Evolutionary conservation across 2,329 filamentous ascomycete species (phyloP), one percentile per base, ranked within the genome.

Genomic region (Leptographium wingfieldii): DNA sequence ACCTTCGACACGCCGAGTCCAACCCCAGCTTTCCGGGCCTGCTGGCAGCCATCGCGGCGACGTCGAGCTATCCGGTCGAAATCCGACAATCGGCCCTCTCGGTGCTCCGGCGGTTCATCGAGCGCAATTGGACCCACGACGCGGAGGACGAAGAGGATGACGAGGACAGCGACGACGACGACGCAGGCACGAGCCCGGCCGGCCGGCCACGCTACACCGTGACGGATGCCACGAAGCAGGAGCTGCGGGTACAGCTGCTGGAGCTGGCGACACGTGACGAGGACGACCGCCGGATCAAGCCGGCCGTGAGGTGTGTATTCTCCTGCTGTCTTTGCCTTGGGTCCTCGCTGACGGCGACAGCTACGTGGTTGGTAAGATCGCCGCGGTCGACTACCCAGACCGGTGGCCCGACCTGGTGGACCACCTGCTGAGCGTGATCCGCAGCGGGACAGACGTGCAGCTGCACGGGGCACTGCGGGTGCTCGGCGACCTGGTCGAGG

Each of bases 391-490:
- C 75, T 97, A 95, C 70, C 94, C 94, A 58, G 90, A 96, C 62
- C 82, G 92, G 68, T 99, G 94, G 94, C 90, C 92, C n/a, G 82
- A 83, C 65, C 82, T 99, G 52, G 83, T 99, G 35, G 89, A 90
- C 27, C 82, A 84, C 40, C 79, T 97, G 51, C 81, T 99, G 63
- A 81, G 82, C 52, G 80, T 92, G 57, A 88, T 97, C 68, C 83
- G 87, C 59, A 81, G 78, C 58, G 90, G 89, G 63, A 84, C 79
- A 64, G 90, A 96, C 67, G 76, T 79, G 55, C 91, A 96, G 70
- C 77, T 96, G 56, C 91, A 96, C 71, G 94, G 94, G 58, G 89
- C 92, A 10, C 78, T 99, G 62, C 88, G 88, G 70, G 91, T 97
- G 29, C 82, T 99, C 53, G 80, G 83, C 65, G 92, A 97, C 72